Evolutionary conservation across 805 yeast species (phyloP).

Genomic region (Hanseniaspora guilliermondii): DNA sequence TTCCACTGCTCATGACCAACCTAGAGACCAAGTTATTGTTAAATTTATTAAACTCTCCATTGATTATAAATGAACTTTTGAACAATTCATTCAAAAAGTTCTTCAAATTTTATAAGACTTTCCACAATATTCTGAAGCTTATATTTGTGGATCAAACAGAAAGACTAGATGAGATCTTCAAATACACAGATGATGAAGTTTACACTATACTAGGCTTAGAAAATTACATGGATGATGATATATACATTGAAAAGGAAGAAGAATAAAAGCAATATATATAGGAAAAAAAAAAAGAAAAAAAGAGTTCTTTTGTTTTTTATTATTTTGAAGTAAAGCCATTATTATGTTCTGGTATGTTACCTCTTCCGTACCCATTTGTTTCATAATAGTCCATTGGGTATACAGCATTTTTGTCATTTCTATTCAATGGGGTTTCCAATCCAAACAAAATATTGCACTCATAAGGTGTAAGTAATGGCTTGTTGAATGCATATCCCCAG

Average conservation of each 20-base stretch:
- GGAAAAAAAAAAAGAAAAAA: background rate
- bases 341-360: slow-evolving; percentile 48
- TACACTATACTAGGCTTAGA: slow-evolving; percentile 65
- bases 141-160: slow-evolving; percentile 25
- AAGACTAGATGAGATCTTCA: slow-evolving; percentile 19
- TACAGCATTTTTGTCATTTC: slow-evolving; percentile 31
- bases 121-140: slow-evolving; percentile 28
- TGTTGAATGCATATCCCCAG: slow-evolving; percentile 96
- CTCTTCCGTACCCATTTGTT: slow-evolving; percentile 84
- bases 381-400: slow-evolving; percentile 97
- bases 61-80: slow-evolving; percentile 44
- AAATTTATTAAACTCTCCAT: slow-evolving; percentile 49
- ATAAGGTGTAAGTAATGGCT: slow-evolving; percentile 87
- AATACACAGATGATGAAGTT: slow-evolving; percentile 34
- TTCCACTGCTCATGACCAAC: slow-evolving; percentile 53
- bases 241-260: slow-evolving; percentile 11
- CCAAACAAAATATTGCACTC: slow-evolving; percentile 86
- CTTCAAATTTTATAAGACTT: slow-evolving; percentile 31
- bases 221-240: slow-evolving; percentile 20
- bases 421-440: slow-evolving; percentile 49
- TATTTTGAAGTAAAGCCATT: slow-evolving; percentile 15
- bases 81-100: slow-evolving; percentile 39
- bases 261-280: background rate
- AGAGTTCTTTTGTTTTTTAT: background rate
- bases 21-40: slow-evolving; percentile 42